Percentiles rank a stretch among this genome's conserved stretches.
phyloP scores from a whole-genome alignment of 352 stramenopile genomes.

The Thalassiosira exigua region DNA sequence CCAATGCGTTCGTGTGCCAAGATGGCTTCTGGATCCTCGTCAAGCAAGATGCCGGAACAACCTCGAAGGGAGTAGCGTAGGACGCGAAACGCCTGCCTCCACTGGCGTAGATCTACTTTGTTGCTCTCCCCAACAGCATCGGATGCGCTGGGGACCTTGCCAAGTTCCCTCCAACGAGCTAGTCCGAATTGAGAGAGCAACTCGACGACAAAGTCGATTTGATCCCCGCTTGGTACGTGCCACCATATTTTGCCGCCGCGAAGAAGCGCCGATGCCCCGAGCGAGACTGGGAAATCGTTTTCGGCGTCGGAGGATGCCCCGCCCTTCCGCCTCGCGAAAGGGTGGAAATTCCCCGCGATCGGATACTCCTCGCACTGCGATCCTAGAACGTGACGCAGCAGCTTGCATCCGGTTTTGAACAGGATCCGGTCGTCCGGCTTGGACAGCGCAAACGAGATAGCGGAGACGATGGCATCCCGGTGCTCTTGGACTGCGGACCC shows the following conservation, averaged over 20 bases:
- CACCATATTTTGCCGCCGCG: constrained; percentile 62
- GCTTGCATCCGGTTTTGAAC: constrained; percentile 84
- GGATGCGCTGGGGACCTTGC: not conserved
- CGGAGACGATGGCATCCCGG: constrained; percentile 57
- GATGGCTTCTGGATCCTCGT: constrained; percentile 58
- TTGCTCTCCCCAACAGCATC: not conserved
- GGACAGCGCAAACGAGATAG: constrained; percentile 72
- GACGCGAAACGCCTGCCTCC: constrained; percentile 58
- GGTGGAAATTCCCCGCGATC: constrained; percentile 52
- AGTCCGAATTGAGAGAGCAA: constrained; percentile 62
- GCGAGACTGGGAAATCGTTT: constrained; percentile 5
- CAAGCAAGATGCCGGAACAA: constrained; percentile 69
- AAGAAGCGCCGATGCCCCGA: constrained; percentile 69
- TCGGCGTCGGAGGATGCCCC: not conserved
- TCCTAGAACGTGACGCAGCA: constrained; percentile 76
- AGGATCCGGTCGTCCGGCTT: constrained; percentile 73
- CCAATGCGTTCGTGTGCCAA: constrained; percentile 34
- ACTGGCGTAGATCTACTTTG: constrained; percentile 48
- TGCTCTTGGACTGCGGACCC: constrained; percentile 67
- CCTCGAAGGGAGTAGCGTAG: constrained; percentile 80
- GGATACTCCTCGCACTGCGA: constrained; percentile 81
- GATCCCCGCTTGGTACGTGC: constrained; percentile 73
- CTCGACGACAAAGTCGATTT: constrained; percentile 71
- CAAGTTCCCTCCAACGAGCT: constrained; percentile 39
- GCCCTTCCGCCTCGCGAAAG: constrained; percentile 23